Conservation (phyloP, 768 basidiomycete species). For the Amanita muscaria region DNA sequence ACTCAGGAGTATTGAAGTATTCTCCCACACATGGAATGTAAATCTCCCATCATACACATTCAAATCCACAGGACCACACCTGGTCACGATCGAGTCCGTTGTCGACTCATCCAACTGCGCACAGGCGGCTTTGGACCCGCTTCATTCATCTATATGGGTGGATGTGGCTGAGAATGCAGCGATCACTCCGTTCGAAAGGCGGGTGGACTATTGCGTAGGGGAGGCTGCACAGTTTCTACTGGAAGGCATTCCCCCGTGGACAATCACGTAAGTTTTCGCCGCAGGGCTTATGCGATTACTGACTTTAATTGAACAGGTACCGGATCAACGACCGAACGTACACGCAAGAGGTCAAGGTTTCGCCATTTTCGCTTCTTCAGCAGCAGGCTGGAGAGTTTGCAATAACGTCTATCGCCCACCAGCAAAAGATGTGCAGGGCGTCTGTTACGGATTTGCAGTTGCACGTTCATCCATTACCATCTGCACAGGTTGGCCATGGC, state of each 20-base stretch:
- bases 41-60: conserved; percentile 65
- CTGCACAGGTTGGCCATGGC: conserved; percentile 84
- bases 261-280: conserved; percentile 51
- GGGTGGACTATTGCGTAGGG: conserved; percentile 81
- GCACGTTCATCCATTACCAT: conserved; percentile 73
- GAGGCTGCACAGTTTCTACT: conserved; percentile 87
- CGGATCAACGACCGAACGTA: conserved; percentile 68
- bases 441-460: conserved; percentile 67
- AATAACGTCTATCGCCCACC: conserved; percentile 85
- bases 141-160: conserved; percentile 61
- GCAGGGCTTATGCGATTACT: not conserved
- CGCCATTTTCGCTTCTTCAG: conserved; percentile 81
- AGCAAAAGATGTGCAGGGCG: conserved; percentile 87
- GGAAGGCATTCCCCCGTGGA: conserved; percentile 92
- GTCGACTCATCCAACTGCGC: conserved; percentile 78
- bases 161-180: conserved; percentile 97
- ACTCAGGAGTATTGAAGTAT: conserved; percentile 42
- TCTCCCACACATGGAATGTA: conserved; percentile 55
- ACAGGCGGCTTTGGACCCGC: conserved; percentile 56
- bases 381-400: conserved; percentile 77
- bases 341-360: conserved; percentile 64
- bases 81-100: conserved; percentile 69
- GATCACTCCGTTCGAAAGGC: conserved; percentile 75
- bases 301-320: conserved; percentile 45
- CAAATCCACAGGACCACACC: conserved; percentile 72